Conservation (phyloP, 805 yeast genomes). For the Saccharomycopsis babjevae region DNA sequence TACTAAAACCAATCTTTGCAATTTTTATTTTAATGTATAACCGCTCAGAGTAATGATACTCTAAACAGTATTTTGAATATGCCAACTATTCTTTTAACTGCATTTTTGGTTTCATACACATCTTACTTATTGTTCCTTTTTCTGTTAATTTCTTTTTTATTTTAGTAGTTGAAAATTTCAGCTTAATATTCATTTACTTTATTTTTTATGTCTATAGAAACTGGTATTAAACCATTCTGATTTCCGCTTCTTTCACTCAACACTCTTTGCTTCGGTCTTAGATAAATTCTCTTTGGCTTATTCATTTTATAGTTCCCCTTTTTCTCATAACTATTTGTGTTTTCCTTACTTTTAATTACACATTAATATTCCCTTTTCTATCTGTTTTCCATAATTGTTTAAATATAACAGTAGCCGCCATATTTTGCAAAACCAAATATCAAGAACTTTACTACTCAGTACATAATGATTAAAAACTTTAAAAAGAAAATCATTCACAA, state of each 20-base stretch:
- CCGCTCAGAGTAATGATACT: background rate
- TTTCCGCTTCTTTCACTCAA: background rate
- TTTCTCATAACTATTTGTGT: background rate
- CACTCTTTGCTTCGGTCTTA: no score
- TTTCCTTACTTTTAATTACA: background rate
- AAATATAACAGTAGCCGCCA: background rate
- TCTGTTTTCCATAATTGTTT: no score
- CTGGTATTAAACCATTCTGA: background rate
- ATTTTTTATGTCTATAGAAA: background rate
- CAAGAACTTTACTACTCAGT: background rate
- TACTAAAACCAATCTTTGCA: background rate
- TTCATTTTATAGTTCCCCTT: background rate
- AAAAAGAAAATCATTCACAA: background rate
- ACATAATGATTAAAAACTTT: background rate
- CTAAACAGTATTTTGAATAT: background rate
- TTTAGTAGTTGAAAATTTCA: background rate
- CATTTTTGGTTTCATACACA: background rate
- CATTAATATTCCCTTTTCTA: no score
- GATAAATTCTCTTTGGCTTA: background rate
- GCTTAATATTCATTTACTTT: background rate
- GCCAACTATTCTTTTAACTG: background rate
- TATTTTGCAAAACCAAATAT: background rate
- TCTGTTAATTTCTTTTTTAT: background rate
- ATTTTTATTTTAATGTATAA: background rate
- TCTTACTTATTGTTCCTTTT: background rate